A percentile compares a stretch with the other conserved stretches of the same genome.
These are phyloP conservation scores for Coix lacrymajobi DNA, from an alignment of 176 grass and related monocot species.

Conservation along the genomic window DNA sequence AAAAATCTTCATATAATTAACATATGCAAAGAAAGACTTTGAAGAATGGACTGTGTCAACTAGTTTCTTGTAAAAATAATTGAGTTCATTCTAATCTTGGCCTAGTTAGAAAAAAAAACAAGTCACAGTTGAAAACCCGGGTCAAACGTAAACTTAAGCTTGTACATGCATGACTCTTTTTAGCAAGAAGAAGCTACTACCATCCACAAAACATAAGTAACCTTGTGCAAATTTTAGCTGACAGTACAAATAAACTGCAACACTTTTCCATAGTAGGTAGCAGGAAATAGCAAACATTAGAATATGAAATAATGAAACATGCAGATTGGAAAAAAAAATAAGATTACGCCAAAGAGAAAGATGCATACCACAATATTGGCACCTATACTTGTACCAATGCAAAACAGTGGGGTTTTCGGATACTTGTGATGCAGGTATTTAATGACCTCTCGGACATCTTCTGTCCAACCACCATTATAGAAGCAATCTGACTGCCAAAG, in stretches of 20 bases:
- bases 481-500: conserved; percentile 77
- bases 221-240: neutral
- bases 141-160: neutral
- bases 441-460: conserved; percentile 78
- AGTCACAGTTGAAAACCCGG: neutral
- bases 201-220: neutral
- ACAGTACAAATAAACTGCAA: neutral
- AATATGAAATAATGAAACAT: neutral
- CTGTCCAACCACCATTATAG: conserved; percentile 96
- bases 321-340: neutral
- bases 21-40: neutral
- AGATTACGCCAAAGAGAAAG: neutral
- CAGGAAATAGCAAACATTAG: neutral
- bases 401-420: conserved; percentile 72
- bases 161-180: neutral
- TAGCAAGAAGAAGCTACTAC: neutral
- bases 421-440: conserved; percentile 74
- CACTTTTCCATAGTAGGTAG: neutral
- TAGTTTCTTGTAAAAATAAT: neutral
- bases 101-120: conserved; percentile 9
- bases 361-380: conserved; percentile 87
- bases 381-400: conserved; percentile 96
- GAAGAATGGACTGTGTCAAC: neutral
- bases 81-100: neutral
- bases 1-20: neutral